These are phyloP conservation scores for Cladosporium sp. DNA, from an alignment of 2,329 filamentous ascomycete species.

Conservation along the genomic window DNA sequence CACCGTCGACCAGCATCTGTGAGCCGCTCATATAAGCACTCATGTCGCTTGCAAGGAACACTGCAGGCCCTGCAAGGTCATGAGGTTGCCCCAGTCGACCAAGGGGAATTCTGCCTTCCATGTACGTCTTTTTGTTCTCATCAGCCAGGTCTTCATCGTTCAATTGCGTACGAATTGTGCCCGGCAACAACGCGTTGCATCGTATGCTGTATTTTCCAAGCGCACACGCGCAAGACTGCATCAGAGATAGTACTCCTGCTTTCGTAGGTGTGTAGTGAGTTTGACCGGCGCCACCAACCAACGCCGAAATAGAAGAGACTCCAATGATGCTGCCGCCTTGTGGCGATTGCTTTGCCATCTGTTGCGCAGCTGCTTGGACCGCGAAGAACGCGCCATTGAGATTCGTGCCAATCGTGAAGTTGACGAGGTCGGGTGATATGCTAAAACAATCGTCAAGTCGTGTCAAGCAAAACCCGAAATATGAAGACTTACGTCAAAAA, in stretches of 20 bases:
- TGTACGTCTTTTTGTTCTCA: slow-evolving; percentile 70
- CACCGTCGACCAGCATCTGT: slow-evolving; percentile 83
- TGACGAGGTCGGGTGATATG: slow-evolving; percentile 69
- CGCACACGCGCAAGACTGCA: slow-evolving; percentile 81
- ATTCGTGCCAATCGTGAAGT: slow-evolving; percentile 74
- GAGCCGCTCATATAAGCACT: slow-evolving; percentile 82
- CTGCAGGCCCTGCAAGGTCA: slow-evolving; percentile 82
- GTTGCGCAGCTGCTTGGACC: slow-evolving; percentile 78
- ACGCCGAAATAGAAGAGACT: slow-evolving; percentile 70
- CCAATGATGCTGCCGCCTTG: slow-evolving; percentile 79
- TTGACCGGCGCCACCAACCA: slow-evolving; percentile 77
- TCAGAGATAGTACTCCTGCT: slow-evolving; percentile 75
- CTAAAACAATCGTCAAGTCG: slow-evolving; percentile 39
- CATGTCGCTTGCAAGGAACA: slow-evolving; percentile 80
- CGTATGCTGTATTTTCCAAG: slow-evolving; percentile 74
- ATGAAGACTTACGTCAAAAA: slow-evolving; percentile 64
- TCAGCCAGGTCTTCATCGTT: slow-evolving; percentile 82
- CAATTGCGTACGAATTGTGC: slow-evolving; percentile 79
- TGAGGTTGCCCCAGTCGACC: slow-evolving; percentile 69
- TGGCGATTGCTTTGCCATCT: slow-evolving; percentile 65
- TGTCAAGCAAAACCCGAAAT: not conserved
- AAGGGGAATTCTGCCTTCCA: slow-evolving; percentile 79
- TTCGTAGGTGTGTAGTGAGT: slow-evolving; percentile 90
- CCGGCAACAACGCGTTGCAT: slow-evolving; percentile 82
- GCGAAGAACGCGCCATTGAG: slow-evolving; percentile 87